Conservation (phyloP, 2,329 filamentous ascomycete species). For the Xylariaceae sp. region DNA sequence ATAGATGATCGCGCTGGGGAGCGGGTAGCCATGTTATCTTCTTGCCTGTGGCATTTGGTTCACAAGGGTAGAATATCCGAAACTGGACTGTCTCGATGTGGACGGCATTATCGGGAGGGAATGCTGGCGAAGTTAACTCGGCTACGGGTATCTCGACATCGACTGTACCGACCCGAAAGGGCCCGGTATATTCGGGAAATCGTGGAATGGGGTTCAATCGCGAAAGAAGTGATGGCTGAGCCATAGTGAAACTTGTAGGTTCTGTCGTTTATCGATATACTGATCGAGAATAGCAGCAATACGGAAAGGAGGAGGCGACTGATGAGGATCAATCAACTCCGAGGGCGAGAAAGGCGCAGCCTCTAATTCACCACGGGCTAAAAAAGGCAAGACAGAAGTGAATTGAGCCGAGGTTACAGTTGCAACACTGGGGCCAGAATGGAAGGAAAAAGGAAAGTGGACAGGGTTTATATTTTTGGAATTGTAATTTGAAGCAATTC, state of each 20-base stretch:
- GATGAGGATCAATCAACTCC: too few relatives aligned
- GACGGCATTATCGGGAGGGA: slow-evolving; percentile 48
- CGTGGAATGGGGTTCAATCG: slow-evolving; percentile 63
- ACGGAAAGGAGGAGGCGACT: background rate
- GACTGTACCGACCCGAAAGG: slow-evolving; percentile 72
- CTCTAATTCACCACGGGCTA: too few relatives aligned
- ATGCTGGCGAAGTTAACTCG: slow-evolving; percentile 52
- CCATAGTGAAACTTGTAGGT: slow-evolving; percentile 16
- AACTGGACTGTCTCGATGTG: slow-evolving; percentile 72
- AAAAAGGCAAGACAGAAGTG: too few relatives aligned
- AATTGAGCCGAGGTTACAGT: too few relatives aligned
- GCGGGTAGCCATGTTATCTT: slow-evolving; percentile 72
- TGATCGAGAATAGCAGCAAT: background rate
- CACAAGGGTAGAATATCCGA: slow-evolving; percentile 76
- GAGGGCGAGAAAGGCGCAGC: too few relatives aligned
- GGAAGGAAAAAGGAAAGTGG: too few relatives aligned
- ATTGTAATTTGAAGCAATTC: background rate
- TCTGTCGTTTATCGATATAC: too few relatives aligned
- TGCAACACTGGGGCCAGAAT: too few relatives aligned
- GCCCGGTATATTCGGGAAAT: slow-evolving; percentile 73
- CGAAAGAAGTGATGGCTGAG: slow-evolving; percentile 41
- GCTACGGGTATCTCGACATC: slow-evolving; percentile 75
- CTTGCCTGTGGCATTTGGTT: slow-evolving; percentile 48
- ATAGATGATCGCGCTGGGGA: slow-evolving; percentile 70
- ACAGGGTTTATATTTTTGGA: too few relatives aligned